Conservation (phyloP, 2,329 filamentous ascomycete species). For the Delphinella strobiligena region DNA sequence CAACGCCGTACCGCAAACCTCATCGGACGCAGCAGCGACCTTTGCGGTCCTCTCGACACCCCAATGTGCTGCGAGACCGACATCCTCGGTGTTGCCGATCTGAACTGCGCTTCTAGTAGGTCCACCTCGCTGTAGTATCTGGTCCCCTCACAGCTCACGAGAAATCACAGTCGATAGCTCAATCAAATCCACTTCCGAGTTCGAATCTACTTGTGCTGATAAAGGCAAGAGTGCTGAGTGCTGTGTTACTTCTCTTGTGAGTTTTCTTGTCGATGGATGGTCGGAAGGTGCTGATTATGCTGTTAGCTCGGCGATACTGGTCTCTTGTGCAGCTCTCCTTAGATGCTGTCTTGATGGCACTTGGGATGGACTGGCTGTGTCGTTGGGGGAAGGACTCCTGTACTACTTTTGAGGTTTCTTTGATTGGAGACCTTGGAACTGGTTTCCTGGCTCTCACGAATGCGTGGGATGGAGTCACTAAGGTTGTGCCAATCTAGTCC, state of each 20-base stretch:
- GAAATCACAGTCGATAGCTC: neutral
- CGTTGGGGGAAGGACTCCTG: too few species aligned
- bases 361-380: too few species aligned
- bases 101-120: neutral
- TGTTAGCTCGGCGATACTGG: neutral
- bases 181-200: neutral
- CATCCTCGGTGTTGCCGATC: constrained; percentile 1
- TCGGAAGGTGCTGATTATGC: neutral
- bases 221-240: neutral
- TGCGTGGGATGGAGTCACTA: too few species aligned
- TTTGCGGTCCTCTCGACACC: constrained; percentile 4
- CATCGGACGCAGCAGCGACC: neutral
- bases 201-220: neutral
- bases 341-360: too few species aligned
- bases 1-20: neutral
- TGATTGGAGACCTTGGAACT: too few species aligned
- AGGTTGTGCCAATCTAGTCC: too few species aligned
- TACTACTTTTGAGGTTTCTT: too few species aligned
- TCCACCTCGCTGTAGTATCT: neutral
- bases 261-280: neutral
- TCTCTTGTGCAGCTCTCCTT: neutral
- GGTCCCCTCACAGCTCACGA: too few species aligned
- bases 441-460: too few species aligned
- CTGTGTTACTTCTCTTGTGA: constrained; percentile 1
- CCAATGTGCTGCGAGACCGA: constrained; percentile 4